Base-by-base conservation (phyloP, 257 asterid genomes). In the Capsicum chinense region DNA sequence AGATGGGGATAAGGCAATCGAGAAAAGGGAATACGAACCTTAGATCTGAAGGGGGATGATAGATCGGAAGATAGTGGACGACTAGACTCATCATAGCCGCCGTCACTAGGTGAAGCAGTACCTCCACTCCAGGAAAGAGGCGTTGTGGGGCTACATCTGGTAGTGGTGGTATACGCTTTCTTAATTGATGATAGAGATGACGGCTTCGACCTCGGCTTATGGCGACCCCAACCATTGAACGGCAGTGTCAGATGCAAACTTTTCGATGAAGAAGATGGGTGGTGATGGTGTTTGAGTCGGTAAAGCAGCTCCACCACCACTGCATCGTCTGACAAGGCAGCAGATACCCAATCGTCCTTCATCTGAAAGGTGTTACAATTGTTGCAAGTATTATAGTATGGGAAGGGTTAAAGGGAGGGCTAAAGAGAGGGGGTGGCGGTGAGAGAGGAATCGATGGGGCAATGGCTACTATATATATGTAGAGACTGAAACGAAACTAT, bases 291-390 rank as follows among this genome's bases (percentile, higher is more conserved):
- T 59, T 83, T 80, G 44, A 90, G 90, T 16, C 87, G 90, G 76
- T 63, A 83, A 4, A 90, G 87, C 8, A 90, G 84, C 74, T 90
- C 90, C 33, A 66, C 91, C 64, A 88, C 90, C 71, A 90, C 60
- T 26, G 85, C 15, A 80, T 86, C 91, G 80, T 90, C 87, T 37
- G 83, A 56, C n/a, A 88, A 78, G 58, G 92, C 92, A 74, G 88
- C 80, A 9, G 84, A 81, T 48, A 88, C 70, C 92, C 92, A 90
- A 57, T 87, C 87, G 80, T 88, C 91, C 85, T 85, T 78, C 87
- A 81, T 84, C 78, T 63, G 37, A 39, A 39, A 3, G 44, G 4
- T 4, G 44, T 39, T 4, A 39, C 44, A 39, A 39, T 3, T 3
- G 44, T 39, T 39, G 44, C 44, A 39, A 39, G 44, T 39, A 39